Base-by-base conservation (phyloP, 192 early-diverging fungal species). In the Gryganskiella cystojenkinii region DNA sequence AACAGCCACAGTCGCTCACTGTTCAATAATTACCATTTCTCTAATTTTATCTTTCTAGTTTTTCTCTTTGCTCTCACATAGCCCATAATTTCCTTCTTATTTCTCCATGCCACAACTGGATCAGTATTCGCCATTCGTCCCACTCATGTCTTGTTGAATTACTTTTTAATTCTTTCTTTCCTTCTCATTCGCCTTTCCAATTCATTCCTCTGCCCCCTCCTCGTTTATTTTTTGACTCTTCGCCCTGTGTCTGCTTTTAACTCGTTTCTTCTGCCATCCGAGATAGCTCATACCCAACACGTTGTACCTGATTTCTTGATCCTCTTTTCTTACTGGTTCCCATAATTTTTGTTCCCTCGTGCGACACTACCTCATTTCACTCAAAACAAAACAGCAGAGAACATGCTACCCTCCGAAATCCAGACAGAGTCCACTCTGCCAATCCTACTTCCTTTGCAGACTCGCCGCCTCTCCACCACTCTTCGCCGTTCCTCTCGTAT, bases 391-490 rank as follows among this genome's bases (percentile, higher is more conserved):
- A 31, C 33, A 4, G 2, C 61, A 51, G n/a, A n/a, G n/a, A n/a
- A 24, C n/a, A 67, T 51, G 60, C 60, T 66, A 50, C 61, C 74
- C 20, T 59, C 61, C 25, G 74, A 78, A 13, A 25, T 59, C 14
- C 56, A 64, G 17, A 46, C 56, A 51, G 74, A 78, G 19, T 9
- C 37, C 37, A 56, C 64, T n/a, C 56, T 78, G 40, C 74, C 74
- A 11, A 68, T 78, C 50, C 65, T 64, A 24, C 30, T 78, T 28
- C 74, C 74, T 4, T 63, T 69, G 47, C 74, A 78, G 50, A 59
- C 74, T 20, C 34, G 68, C 33, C 56, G 52, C 45, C 43, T 64
- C 15, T 69, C 74, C 1, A 40, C 37, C 37, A n/a, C n/a, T n/a
- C 64, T 65, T 15, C 60, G 67, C 6, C 74, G 74, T 30, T 31